Percentiles rank a stretch among this genome's conserved stretches.
Conservation (phyloP, 2,329 filamentous ascomycete genomes). For the Pseudogymnoascus sp. region DNA sequence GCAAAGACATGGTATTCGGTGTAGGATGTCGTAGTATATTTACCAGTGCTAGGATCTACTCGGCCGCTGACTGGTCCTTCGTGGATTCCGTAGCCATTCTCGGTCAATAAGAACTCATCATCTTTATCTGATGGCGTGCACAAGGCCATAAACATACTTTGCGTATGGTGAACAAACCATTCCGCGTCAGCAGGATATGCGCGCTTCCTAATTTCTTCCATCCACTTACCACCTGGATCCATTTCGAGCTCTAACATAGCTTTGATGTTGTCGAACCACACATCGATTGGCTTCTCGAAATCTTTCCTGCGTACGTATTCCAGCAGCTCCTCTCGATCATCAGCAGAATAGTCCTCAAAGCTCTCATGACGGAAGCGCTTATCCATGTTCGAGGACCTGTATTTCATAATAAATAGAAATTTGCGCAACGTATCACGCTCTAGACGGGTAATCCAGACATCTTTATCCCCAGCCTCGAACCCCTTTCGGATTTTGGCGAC, state of each 20-base stretch:
- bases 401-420: constrained; percentile 40
- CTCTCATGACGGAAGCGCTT: constrained; percentile 31
- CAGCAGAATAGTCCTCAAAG: constrained; percentile 27
- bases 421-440: constrained; percentile 35
- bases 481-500: constrained; percentile 19
- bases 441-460: constrained; percentile 26
- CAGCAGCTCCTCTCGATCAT: constrained; percentile 23
- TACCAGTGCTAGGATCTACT: neutral
- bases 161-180: constrained; percentile 25
- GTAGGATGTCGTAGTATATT: constrained; percentile 4
- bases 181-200: constrained; percentile 27
- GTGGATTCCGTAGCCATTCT: constrained; percentile 27
- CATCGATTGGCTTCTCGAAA: constrained; percentile 26
- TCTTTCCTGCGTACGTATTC: constrained; percentile 28
- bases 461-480: constrained; percentile 18
- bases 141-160: constrained; percentile 26
- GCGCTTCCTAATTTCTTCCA: constrained; percentile 18
- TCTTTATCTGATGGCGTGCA: constrained; percentile 22
- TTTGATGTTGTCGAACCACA: constrained; percentile 30
- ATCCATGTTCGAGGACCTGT: constrained; percentile 32
- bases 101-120: constrained; percentile 30
- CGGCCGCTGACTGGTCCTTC: constrained; percentile 22
- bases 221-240: constrained; percentile 24
- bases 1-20: constrained; percentile 18
- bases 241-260: constrained; percentile 28